phyloP scores from a whole-genome alignment of 257 asterid genomes.

The Forsythia suspensa region DNA sequence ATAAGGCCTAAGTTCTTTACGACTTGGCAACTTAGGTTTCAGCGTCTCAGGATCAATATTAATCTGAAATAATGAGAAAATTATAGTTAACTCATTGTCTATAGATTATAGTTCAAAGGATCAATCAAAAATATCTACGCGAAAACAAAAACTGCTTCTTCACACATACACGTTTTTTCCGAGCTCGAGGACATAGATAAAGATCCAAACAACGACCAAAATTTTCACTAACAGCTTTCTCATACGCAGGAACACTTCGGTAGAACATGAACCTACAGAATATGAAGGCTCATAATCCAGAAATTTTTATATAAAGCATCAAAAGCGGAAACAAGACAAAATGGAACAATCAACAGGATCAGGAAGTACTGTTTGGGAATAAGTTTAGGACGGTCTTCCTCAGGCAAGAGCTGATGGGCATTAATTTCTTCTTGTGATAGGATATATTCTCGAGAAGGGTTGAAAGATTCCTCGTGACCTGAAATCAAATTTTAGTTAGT shows the following conservation, averaged over 20 bases:
- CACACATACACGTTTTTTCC: constrained; percentile 80
- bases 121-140: neutral
- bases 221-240: constrained; percentile 71
- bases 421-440: constrained; percentile 89
- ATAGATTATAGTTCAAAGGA: constrained; percentile 3
- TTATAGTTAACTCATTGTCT: constrained; percentile 1
- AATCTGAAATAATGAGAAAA: constrained; percentile 50
- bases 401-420: constrained; percentile 86
- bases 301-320: constrained; percentile 19
- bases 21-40: constrained; percentile 95
- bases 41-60: constrained; percentile 93
- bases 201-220: constrained; percentile 97
- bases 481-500: constrained; percentile 29
- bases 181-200: constrained; percentile 83
- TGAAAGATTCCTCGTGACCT: constrained; percentile 97
- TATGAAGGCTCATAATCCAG: neutral
- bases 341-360: constrained; percentile 8
- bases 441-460: constrained; percentile 87
- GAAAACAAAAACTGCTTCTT: constrained; percentile 6
- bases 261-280: constrained; percentile 60
- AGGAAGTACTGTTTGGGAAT: constrained; percentile 72
- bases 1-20: constrained; percentile 87
- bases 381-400: constrained; percentile 91
- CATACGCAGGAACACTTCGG: constrained; percentile 91
- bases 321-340: constrained; percentile 11